Conservation (phyloP, 2,329 filamentous ascomycete species). For the Rachicladosporium sp. region DNA sequence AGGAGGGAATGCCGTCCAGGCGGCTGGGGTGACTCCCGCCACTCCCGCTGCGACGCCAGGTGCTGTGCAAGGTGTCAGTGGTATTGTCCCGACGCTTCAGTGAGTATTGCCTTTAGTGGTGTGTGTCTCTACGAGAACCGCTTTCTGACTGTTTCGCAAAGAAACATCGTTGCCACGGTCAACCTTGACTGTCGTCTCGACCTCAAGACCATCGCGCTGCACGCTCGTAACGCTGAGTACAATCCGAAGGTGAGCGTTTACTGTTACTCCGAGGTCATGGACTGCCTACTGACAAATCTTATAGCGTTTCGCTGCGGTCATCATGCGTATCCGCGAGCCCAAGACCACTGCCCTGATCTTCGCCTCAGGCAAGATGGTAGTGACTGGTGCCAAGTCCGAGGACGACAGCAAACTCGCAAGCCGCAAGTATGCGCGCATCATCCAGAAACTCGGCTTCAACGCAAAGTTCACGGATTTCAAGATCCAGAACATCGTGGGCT, state of each 20-base stretch:
- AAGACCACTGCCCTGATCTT: constrained; percentile 98
- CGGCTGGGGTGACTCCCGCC: constrained; percentile 67
- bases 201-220: constrained; percentile 95
- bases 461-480: constrained; percentile 99
- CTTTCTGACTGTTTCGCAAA: constrained; percentile 33
- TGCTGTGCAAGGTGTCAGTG: constrained; percentile 70
- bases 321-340: constrained; percentile 98
- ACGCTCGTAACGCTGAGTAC: constrained; percentile 97
- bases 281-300: constrained; percentile 11
- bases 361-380: constrained; percentile 97
- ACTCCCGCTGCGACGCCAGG: constrained; percentile 88
- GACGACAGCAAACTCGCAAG: constrained; percentile 95
- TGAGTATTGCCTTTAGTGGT: constrained; percentile 53
- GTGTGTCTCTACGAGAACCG: constrained; percentile 20
- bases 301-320: constrained; percentile 95
- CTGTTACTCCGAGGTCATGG: constrained; percentile 17
- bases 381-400: constrained; percentile 94
- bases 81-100: constrained; percentile 88
- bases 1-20: constrained; percentile 41
- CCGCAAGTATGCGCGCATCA: constrained; percentile 96
- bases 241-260: constrained; percentile 70
- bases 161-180: constrained; percentile 98
- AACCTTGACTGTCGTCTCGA: constrained; percentile 95
- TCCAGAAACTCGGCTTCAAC: constrained; percentile 98
- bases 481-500: constrained; percentile 98